Evolutionary conservation across 371 early-diverging fungal genomes (phyloP).

Genomic region (Zychaea mexicana): DNA sequence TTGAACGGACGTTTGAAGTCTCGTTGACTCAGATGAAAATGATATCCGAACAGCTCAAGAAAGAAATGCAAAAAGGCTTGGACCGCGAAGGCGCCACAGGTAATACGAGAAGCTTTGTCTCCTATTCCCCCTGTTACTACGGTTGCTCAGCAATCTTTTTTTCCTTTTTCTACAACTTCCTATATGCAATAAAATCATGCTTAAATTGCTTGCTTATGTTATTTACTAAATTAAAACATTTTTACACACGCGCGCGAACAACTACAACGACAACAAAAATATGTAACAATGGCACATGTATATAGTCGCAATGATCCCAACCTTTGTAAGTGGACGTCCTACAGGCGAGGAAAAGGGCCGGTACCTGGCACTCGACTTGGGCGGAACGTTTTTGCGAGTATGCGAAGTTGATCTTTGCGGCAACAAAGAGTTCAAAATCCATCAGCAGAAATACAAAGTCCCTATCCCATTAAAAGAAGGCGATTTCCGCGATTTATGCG

Average conservation of each 20-base stretch:
- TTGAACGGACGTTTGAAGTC: constrained; percentile 50
- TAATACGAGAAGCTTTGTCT: too few species aligned
- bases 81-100: constrained; percentile 55
- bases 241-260: too few species aligned
- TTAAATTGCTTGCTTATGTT: too few species aligned
- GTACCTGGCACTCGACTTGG: constrained; percentile 91
- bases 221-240: too few species aligned
- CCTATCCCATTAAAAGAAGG: constrained; percentile 43
- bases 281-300: background rate
- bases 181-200: too few species aligned
- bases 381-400: constrained; percentile 93
- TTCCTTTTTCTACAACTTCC: too few species aligned
- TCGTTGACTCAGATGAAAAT: constrained; percentile 52
- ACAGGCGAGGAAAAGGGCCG: constrained; percentile 83
- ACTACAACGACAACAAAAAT: constrained; percentile 11
- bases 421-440: constrained; percentile 51
- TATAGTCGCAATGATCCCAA: constrained; percentile 71
- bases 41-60: constrained; percentile 65
- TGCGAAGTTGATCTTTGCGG: constrained; percentile 81
- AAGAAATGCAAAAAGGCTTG: constrained; percentile 80
- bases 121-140: too few species aligned
- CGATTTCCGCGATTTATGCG: constrained; percentile 71
- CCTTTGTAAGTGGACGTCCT: constrained; percentile 80
- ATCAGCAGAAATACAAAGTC: constrained; percentile 76
- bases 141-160: too few species aligned